phyloP scores from a whole-genome alignment of 257 asterid genomes.

The Penstemon newberryi region DNA sequence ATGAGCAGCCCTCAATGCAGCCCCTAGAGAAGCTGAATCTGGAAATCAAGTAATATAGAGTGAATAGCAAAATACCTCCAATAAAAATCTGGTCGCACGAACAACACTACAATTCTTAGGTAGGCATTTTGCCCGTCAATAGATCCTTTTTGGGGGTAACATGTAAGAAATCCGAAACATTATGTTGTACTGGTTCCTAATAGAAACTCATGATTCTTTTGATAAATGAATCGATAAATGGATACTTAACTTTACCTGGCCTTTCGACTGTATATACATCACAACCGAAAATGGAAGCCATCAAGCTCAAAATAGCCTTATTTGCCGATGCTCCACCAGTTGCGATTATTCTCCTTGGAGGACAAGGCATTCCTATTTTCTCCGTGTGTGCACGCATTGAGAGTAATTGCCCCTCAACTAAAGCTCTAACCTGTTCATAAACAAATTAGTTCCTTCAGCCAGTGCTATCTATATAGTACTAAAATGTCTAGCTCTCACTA shows the following conservation, averaged over 20 bases:
- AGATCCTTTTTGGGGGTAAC: no score
- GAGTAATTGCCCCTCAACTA: conserved; percentile 70
- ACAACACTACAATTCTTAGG: no score
- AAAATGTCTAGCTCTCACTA: neutral
- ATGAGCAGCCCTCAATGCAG: conserved; percentile 84
- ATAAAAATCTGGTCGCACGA: no score
- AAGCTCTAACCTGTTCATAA: conserved; percentile 53
- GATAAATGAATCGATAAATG: no score
- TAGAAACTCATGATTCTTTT: no score
- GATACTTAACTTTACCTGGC: conserved; percentile 39
- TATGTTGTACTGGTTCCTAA: no score
- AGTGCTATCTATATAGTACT: neutral
- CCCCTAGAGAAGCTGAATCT: conserved; percentile 86
- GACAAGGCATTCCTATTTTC: conserved; percentile 70
- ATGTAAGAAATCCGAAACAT: no score
- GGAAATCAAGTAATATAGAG: conserved; percentile 7
- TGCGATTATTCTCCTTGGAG: conserved; percentile 69
- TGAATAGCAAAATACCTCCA: neutral
- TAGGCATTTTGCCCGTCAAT: no score
- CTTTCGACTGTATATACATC: conserved; percentile 58
- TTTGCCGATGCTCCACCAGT: conserved; percentile 83
- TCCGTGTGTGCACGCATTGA: conserved; percentile 78
- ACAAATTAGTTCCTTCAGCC: conserved; percentile 1
- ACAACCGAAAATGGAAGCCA: conserved; percentile 69
- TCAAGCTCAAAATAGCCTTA: conserved; percentile 42